Base-by-base conservation (phyloP, 1,284 basidiomycete genomes). In the Marasmius oreades region DNA sequence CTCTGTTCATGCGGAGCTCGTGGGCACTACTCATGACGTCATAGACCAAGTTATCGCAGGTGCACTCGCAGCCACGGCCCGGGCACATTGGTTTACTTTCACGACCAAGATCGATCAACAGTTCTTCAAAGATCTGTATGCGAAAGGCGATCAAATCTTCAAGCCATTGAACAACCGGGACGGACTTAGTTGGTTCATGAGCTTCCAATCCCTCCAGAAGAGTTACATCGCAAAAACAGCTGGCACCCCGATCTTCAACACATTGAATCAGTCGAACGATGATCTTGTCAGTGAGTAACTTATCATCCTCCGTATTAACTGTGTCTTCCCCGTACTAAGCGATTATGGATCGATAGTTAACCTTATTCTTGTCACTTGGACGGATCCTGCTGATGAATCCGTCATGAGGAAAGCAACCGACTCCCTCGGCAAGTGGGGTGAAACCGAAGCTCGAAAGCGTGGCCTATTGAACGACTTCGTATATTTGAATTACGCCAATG, bases 401-500 rank as follows among this genome's bases (percentile, higher is more conserved):
- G 18, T 46, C 2, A 16, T 34, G 20, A 28, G 34, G 14, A 23
- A 23, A 5, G 20, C n/a, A 23, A n/a, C 43, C 2, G 34, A 18
- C 42, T 3, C 18, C 14, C 42, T 37, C 12, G 31, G 24, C 20
- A 18, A 5, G 4, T 55, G 28, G 33, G 47, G 20, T 23, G 23
- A 31, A 10, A 12, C 31, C 11, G 33, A 26, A n/a, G 46, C 46
- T 24, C 20, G 33, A 11, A 2, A 12, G 2, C 46, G 54, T 26
- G 47, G 47, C 11, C 20, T 55, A 14, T 5, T 42, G 14, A 39
- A 20, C 24, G 16, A 24, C 8, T 55, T 50, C 24, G 12, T 55
- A 5, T 55, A 55, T 42, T 22, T 55, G 5, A 55, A 55, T 34
- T 55, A 55, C 31, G 52, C 52, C 5, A 24, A 53, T 33, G 26